Percentiles rank a stretch among this genome's conserved stretches.
These are phyloP conservation scores for Daldinia loculata DNA, from an alignment of 495 filamentous ascomycete species.

Conservation along the genomic window DNA sequence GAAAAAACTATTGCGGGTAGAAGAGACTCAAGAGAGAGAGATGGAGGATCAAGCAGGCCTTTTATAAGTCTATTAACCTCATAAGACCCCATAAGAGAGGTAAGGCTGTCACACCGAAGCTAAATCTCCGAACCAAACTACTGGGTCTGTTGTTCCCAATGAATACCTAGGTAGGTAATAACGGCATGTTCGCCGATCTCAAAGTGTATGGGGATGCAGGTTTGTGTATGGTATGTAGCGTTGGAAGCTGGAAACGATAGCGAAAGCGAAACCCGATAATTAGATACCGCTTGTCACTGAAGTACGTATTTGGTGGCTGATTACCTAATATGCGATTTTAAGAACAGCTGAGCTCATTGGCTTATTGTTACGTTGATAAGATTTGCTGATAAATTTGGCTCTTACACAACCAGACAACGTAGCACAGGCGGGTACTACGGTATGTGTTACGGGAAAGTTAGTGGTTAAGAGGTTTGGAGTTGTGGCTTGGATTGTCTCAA, in stretches of 20 bases:
- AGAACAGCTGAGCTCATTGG: neutral
- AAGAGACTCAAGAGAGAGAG: neutral
- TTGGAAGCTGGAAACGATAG: slow-evolving; percentile 22
- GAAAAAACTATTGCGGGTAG: neutral
- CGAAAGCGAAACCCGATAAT: slow-evolving; percentile 26
- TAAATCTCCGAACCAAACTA: slow-evolving; percentile 17
- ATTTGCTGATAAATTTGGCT: neutral
- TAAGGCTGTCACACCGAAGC: slow-evolving; percentile 6
- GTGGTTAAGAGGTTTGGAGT: neutral
- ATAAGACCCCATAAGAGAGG: neutral
- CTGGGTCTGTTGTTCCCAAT: slow-evolving; percentile 9
- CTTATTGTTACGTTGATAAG: neutral
- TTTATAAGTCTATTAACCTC: slow-evolving; percentile 21
- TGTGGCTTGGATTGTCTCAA: neutral
- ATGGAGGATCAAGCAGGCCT: slow-evolving; percentile 8
- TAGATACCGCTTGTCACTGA: neutral
- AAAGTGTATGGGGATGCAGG: neutral
- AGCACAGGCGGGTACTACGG: neutral
- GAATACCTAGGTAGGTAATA: no score
- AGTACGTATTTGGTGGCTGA: neutral
- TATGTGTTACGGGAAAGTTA: neutral
- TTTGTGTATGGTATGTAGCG: slow-evolving; percentile 10
- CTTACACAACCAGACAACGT: neutral
- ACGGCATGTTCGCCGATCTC: slow-evolving; percentile 18
- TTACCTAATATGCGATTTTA: neutral